Evolutionary conservation across 768 basidiomycete species (phyloP), one percentile per base, ranked within the genome.

Genomic region (Russula sp.): DNA sequence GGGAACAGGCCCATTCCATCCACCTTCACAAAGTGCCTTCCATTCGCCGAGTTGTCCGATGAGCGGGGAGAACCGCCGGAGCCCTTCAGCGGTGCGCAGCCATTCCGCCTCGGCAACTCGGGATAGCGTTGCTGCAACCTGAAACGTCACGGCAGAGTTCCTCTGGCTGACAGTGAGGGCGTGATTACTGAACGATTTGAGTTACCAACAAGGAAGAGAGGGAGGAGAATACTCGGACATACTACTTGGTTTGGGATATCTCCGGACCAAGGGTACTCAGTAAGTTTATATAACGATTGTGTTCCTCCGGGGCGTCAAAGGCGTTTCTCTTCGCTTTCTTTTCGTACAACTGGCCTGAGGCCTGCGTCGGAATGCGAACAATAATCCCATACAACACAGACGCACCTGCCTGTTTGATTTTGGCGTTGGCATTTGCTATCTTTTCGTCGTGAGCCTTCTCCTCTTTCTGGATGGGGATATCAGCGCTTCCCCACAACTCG

Each of bases 241-340:
- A 90, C 89, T 85, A 83, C 78, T 88, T 90, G 67, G 88, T 85
- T 68, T 88, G 85, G 5, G 86, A 85, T 59, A 91, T 85, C 69
- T 90, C 89, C 9, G 88, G 86, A 1, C 88, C 88, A 14, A 91
- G 71, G 22, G 80, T 75, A 67, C 81, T 86, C 61, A 91, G 83
- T 1, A 90, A 75, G 67, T 83, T 83, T 62, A 92, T 83, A 70
- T 91, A 92, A 18, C 86, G 82, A 51, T 83, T 80, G 69, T 91
- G 90, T 67, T 91, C 90, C 35, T 90, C 89, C 8, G 75, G 75
- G 6, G 79, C 83, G 66, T 91, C 87, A 20, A 77, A 77, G 10
- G 83, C 72, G 49, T 81, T 86, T 74, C 84, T 87, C 78, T 88
- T 90, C 34, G 84, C 80, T 70, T 88, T 91, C 77, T 88, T 88